Base-by-base conservation (phyloP, 768 basidiomycete species). In the Lentinus brumalis region DNA sequence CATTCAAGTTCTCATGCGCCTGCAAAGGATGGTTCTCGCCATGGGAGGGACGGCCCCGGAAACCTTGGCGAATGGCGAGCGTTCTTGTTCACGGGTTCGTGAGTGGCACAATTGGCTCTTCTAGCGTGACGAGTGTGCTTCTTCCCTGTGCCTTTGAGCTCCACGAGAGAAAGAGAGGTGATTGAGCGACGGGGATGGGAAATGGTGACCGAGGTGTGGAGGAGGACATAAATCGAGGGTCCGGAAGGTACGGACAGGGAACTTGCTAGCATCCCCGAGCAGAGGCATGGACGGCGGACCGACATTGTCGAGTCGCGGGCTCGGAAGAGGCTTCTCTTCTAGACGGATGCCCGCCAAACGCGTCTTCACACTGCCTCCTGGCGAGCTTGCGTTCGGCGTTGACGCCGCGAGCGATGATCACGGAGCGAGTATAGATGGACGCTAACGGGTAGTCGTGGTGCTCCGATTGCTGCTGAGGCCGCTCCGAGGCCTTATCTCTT, bases 321-420 rank as follows among this genome's bases (percentile, higher is more conserved):
- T 26, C 21, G 10, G 5, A 30, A 3, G 7, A 30, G 10, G 46
- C 59, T 56, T 61, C 60, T 61, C 55, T 61, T 61, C 60, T 51
- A 16, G 21, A 32, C 50, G 35, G 31, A 21, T 35, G 44, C 15
- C 35, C 16, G 44, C 31, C 16, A 31, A 16, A 41, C 16, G 42
- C 32, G 16, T 39, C 54, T 52, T 52, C 44, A 42, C 60, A 61
- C 55, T 56, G 60, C 60, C 21, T 12, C 29, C 21, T 26, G 21
- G 21, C 12, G 46, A 26, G 21, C 26, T 26, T 31, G 11, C 4
- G 21, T 49, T 18, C 26, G 21, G 12, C 46, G 29, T 26, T 49
- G 21, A 26, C 46, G 46, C 46, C 14, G 26, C 14, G 46, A 12
- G 46, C 46, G 46, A 49, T 29, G 46, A 49, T 49, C 46, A 49